Percentiles rank a stretch among this genome's conserved stretches.
Conservation (phyloP, 768 basidiomycete genomes). For the Psilocybe cyanescens region DNA sequence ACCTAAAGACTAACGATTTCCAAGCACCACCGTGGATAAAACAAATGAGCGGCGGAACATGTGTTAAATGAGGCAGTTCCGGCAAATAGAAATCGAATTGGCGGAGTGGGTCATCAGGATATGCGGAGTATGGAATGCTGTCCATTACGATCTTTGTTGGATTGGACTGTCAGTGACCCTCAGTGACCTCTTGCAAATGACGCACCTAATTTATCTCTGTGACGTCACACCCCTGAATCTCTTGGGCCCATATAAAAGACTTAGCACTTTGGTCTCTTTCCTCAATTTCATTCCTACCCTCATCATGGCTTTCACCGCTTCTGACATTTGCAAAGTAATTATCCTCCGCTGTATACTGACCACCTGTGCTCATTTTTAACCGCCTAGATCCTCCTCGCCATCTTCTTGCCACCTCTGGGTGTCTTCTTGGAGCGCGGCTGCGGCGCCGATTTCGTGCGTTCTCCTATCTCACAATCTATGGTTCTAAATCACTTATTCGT, state of each 20-base stretch:
- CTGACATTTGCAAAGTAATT: conserved; percentile 79
- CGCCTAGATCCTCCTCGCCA: conserved; percentile 56
- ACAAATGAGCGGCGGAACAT: conserved; percentile 51
- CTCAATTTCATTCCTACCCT: background rate
- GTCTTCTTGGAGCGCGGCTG: conserved; percentile 92
- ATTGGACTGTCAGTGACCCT: too few species aligned
- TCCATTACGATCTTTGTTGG: background rate
- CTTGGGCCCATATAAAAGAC: conserved; percentile 11
- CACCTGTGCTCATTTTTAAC: conserved; percentile 6
- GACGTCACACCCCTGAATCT: conserved; percentile 4
- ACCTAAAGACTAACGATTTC: conserved; percentile 57
- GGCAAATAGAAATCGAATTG: conserved; percentile 60
- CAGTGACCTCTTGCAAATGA: background rate
- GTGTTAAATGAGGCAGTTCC: background rate
- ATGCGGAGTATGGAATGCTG: conserved; percentile 1
- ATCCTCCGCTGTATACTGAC: conserved; percentile 10
- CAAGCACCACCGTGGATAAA: conserved; percentile 89
- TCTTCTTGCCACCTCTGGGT: conserved; percentile 81
- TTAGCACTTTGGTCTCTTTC: background rate
- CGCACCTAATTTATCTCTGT: background rate
- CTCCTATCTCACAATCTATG: conserved; percentile 5
- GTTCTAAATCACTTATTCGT: conserved; percentile 1
- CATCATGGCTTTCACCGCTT: conserved; percentile 65
- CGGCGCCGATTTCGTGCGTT: conserved; percentile 69
- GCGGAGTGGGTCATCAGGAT: conserved; percentile 34